Percentiles rank a stretch among this genome's conserved stretches.
Conservation (phyloP, 768 basidiomycete genomes). For the Postia placenta region DNA sequence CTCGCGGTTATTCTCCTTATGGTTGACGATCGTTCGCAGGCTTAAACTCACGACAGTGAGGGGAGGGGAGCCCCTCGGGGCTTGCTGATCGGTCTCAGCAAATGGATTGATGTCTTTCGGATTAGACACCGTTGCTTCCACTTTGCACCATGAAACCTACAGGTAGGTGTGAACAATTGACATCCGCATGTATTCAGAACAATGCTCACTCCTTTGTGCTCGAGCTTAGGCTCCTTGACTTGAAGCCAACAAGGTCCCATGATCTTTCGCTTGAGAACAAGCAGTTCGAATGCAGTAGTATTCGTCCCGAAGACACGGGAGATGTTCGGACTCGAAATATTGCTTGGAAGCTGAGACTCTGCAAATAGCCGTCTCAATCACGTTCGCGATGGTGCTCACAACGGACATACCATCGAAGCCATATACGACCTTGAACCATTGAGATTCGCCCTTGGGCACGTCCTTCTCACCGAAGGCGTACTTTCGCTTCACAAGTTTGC, state of each 20-base stretch:
- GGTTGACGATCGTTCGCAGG: slow-evolving; percentile 87
- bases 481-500: slow-evolving; percentile 80
- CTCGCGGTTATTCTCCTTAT: slow-evolving; percentile 91
- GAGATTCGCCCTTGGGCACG: slow-evolving; percentile 69
- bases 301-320: slow-evolving; percentile 85
- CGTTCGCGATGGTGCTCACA: background rate
- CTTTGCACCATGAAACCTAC: slow-evolving; percentile 95
- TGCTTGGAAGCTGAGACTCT: slow-evolving; percentile 74
- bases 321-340: slow-evolving; percentile 78
- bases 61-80: slow-evolving; percentile 79
- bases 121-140: slow-evolving; percentile 77
- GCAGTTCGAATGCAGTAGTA: slow-evolving; percentile 86
- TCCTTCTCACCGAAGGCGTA: slow-evolving; percentile 89
- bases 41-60: slow-evolving; percentile 88
- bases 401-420: slow-evolving; percentile 69
- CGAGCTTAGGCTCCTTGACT: slow-evolving; percentile 70
- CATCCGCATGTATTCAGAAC: background rate
- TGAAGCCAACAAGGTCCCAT: slow-evolving; percentile 99
- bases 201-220: slow-evolving; percentile 67
- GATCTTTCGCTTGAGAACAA: slow-evolving; percentile 93
- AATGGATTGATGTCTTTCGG: slow-evolving; percentile 89
- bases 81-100: slow-evolving; percentile 58
- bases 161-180: background rate
- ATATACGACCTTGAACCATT: slow-evolving; percentile 94
- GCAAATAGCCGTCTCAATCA: background rate